Base-by-base conservation (phyloP, 2,329 filamentous ascomycete genomes). In the Cladophialophora carrionii region DNA sequence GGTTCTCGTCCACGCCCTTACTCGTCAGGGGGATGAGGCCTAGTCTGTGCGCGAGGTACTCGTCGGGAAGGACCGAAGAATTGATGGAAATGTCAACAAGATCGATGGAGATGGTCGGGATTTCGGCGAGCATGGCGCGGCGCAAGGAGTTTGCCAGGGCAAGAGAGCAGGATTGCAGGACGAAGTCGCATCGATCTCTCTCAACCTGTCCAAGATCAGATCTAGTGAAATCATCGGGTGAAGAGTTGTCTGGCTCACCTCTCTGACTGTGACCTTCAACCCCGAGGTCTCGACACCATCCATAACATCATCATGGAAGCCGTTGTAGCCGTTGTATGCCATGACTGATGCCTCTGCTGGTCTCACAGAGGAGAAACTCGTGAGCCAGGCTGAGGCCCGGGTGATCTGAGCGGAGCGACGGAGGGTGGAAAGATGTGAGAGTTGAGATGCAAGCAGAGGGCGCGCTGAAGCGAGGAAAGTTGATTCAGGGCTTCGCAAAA, bases 1-100 rank as follows among this genome's bases (percentile, higher is more conserved):
- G 85, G 57, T 88, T 84, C 73, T 89, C 85, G 71, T 93, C 90
- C 72, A 94, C 88, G 74, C 91, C 90, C 74, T 91, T 90, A 64
- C 91, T 91, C 76, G 90, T 88, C 55, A 99, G 86, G 0, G 95
- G 95, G 63, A 98, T 88, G 54, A 98, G 87, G 34, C 95, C 94
- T 14, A 99, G 85, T 53, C 94, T 90, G 78, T 98, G 94, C 56
- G 91, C 90, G 71, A 99, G 88, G 78, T 98, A 96, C 79, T 99
- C 94, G 78, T 99, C 94, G 67, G 94, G 91, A 14, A 98, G 87
- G 4, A 97, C 93, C n/a, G 93, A 96, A 64, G 90, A 96, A 82
- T 99, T 99, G 74, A 85, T 86, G 75, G 96, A 89, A 70, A 99
- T 88, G 78, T 98, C 92, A 68, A 98, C 93, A 14, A 96, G 86